Conservation (phyloP, 148 eudicot genomes). For the Chenopodium formosanum region DNA sequence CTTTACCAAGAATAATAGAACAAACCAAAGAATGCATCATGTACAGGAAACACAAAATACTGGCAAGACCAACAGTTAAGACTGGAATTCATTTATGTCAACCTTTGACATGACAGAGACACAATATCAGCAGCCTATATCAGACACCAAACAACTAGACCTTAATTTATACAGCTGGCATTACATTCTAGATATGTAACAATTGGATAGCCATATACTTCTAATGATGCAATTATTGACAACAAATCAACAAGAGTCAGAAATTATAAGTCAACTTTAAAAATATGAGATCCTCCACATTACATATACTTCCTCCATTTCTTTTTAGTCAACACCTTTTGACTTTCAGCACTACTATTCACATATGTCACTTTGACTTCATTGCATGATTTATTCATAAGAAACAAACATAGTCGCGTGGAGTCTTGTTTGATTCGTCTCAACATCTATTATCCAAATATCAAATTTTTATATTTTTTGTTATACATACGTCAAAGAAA, state of each 20-base stretch:
- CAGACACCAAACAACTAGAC: not conserved
- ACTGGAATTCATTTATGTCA: not conserved
- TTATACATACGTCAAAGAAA: too few species aligned
- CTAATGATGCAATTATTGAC: not conserved
- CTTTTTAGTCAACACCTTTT: too few species aligned
- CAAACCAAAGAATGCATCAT: not conserved
- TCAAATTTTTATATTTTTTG: too few species aligned
- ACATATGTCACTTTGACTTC: too few species aligned
- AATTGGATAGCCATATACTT: not conserved
- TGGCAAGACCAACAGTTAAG: not conserved
- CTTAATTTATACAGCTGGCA: not conserved
- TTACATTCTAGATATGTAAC: not conserved
- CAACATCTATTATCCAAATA: too few species aligned
- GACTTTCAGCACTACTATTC: too few species aligned
- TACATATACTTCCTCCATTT: not conserved
- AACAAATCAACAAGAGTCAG: not conserved
- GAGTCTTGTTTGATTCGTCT: too few species aligned
- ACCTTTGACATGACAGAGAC: not conserved
- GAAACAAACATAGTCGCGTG: too few species aligned
- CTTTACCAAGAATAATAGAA: not conserved
- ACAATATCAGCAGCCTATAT: not conserved
- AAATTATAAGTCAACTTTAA: not conserved
- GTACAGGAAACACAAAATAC: not conserved
- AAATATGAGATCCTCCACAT: slow-evolving; percentile 5
- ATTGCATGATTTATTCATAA: too few species aligned